Evolutionary conservation across 495 filamentous ascomycete genomes (phyloP).

Genomic region (Patellaria atrata): DNA sequence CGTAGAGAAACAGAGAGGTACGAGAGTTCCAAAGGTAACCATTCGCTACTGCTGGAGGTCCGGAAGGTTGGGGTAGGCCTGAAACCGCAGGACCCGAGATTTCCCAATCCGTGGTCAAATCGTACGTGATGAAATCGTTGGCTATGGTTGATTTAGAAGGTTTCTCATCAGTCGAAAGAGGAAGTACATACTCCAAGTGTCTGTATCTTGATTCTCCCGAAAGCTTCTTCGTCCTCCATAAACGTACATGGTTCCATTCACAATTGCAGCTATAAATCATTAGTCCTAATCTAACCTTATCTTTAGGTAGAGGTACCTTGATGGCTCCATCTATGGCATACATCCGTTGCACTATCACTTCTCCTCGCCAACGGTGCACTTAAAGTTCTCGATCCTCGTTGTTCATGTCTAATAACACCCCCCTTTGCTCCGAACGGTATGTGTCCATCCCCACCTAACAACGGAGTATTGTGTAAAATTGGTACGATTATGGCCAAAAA

Average conservation of each 20-base stretch:
- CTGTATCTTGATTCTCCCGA: constrained; percentile 33
- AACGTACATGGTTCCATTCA: constrained; percentile 63
- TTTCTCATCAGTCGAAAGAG: not conserved
- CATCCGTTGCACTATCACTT: constrained; percentile 30
- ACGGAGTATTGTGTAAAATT: constrained; percentile 14
- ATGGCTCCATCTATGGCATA: constrained; percentile 54
- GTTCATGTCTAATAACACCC: constrained; percentile 17
- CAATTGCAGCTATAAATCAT: constrained; percentile 28
- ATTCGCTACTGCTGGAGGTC: constrained; percentile 53
- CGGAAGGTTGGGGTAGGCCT: constrained; percentile 48
- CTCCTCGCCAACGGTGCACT: constrained; percentile 12
- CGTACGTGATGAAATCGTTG: constrained; percentile 53
- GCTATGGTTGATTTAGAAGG: constrained; percentile 33
- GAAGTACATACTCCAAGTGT: constrained; percentile 48
- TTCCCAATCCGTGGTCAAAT: constrained; percentile 52
- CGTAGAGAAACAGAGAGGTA: constrained; percentile 53
- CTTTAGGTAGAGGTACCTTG: constrained; percentile 35
- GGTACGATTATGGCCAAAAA: constrained; percentile 19
- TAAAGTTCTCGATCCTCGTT: constrained; percentile 2
- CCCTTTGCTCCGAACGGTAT: constrained; percentile 19
- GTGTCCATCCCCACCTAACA: constrained; percentile 6
- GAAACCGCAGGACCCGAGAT: constrained; percentile 44
- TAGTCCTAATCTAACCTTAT: not conserved
- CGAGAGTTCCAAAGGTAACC: constrained; percentile 60
- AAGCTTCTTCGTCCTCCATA: constrained; percentile 52